Evolutionary conservation across 2,329 filamentous ascomycete species (phyloP).

Genomic region (Fusarium globosum): DNA sequence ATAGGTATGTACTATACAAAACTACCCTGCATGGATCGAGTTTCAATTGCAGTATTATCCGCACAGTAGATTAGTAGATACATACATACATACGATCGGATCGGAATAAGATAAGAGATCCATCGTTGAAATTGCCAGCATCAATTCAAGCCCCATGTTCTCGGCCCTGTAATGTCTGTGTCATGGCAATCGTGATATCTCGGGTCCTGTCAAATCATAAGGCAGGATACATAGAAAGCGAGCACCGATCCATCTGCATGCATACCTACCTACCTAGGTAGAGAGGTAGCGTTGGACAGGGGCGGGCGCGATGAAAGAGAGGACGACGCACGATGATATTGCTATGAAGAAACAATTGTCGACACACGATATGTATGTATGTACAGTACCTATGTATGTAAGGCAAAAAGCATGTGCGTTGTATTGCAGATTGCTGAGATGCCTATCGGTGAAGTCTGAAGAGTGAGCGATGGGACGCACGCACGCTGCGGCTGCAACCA

Average conservation of each 20-base stretch:
- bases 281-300: background rate
- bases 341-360: constrained; percentile 17
- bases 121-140: constrained; percentile 4
- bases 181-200: constrained; percentile 7
- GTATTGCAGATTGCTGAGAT: constrained; percentile 21
- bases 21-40: constrained; percentile 15
- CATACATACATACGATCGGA: constrained; percentile 18
- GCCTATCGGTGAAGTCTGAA: constrained; percentile 3
- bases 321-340: constrained; percentile 18
- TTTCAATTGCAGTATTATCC: background rate
- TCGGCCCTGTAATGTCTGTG: constrained; percentile 1
- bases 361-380: background rate
- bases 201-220: constrained; percentile 27
- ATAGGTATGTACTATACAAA: background rate
- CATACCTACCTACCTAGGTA: background rate
- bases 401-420: constrained; percentile 18
- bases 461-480: background rate
- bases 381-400: background rate
- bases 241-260: constrained; percentile 1
- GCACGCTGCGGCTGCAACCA: constrained; percentile 10
- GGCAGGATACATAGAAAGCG: background rate
- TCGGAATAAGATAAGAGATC: constrained; percentile 20
- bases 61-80: background rate
- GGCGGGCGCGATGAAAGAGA: background rate
- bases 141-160: constrained; percentile 16